Base-by-base conservation (phyloP, 2,329 filamentous ascomycete genomes). In the Colletotrichum filicis region DNA sequence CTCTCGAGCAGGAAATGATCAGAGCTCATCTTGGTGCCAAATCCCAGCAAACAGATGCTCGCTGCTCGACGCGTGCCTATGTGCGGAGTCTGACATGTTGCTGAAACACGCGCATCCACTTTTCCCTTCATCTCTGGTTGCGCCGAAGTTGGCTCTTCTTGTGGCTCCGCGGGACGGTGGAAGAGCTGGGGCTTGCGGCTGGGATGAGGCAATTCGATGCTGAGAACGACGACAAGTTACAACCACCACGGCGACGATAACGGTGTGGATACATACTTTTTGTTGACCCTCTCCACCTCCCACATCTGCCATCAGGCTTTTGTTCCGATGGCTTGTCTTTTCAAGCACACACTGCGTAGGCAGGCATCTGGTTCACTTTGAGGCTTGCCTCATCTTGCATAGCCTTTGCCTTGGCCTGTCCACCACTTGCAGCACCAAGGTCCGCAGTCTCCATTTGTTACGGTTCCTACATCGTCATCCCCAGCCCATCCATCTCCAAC, bases 1-100 rank as follows among this genome's bases (percentile, higher is more conserved):
- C 32, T 52, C 66, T 53, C 60, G 35, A 71, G 71, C 60, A 65
- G 66, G 71, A 60, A 73, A 70, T 70, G 66, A 71, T 73, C 71
- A 70, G 71, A 73, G 71, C 28, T 22, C 24, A 32, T 19, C 42
- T 52, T 35, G 19, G 24, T 30, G n/a, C 61, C 32, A n/a, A 37
- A 37, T 59, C 32, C 59, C 58, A 57, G 26, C 60, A 55, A 22
- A 57, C 49, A 64, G 26, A 32, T 58, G 59, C 53, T 58, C 71
- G 55, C 55, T 65, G 35, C 56, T 73, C 49, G 56, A 66, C 66
- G 71, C 66, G 71, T 73, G 71, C 71, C 60, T 19, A 35, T 52
- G 66, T 73, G 60, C 60, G 60, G 71, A 57, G 60, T 14, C 56
- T 61, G 67, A 61, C 67, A 65, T 57, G 60, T 61, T 73, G 46